Evolutionary conservation across 345 rosid species (phyloP).

Genomic region (Syzygium aromaticum): DNA sequence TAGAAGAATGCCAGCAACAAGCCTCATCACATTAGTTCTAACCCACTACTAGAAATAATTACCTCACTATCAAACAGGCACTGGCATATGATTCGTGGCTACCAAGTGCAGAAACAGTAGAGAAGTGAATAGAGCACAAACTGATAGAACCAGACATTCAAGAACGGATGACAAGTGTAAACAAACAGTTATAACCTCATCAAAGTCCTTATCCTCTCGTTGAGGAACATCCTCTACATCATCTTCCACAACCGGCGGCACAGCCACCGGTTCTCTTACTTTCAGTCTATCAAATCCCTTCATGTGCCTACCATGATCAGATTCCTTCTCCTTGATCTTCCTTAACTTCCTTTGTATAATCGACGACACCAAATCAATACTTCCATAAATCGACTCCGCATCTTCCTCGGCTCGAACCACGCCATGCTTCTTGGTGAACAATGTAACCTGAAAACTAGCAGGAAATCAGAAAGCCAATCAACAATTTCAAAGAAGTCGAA

Average conservation of each 20-base stretch:
- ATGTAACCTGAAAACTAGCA: slow-evolving; percentile 44
- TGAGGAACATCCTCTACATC: slow-evolving; percentile 16
- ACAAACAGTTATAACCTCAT: slow-evolving; percentile 35
- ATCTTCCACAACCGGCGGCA: slow-evolving; percentile 9
- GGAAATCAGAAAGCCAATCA: not conserved
- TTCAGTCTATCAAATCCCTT: slow-evolving; percentile 62
- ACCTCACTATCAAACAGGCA: not conserved
- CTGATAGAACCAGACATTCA: not conserved
- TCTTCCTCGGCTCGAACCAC: slow-evolving; percentile 93
- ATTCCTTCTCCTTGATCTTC: slow-evolving; percentile 94
- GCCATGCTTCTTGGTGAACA: slow-evolving; percentile 90
- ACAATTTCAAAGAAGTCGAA: not conserved
- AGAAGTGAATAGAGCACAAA: not conserved
- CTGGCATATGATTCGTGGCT: not conserved
- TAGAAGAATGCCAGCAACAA: not conserved
- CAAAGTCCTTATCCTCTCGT: slow-evolving; percentile 32
- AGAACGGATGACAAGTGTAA: not conserved
- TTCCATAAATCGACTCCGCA: slow-evolving; percentile 61
- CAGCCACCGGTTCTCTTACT: slow-evolving; percentile 46
- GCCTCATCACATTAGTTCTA: not conserved
- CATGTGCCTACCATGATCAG: slow-evolving; percentile 93
- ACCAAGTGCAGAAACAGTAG: not conserved
- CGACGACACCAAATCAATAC: slow-evolving; percentile 80
- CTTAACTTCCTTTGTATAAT: slow-evolving; percentile 75
- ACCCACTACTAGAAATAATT: not conserved